Evolutionary conservation across 1,139 yeast species (phyloP).

Genomic region (Yamadazyma conglobata): DNA sequence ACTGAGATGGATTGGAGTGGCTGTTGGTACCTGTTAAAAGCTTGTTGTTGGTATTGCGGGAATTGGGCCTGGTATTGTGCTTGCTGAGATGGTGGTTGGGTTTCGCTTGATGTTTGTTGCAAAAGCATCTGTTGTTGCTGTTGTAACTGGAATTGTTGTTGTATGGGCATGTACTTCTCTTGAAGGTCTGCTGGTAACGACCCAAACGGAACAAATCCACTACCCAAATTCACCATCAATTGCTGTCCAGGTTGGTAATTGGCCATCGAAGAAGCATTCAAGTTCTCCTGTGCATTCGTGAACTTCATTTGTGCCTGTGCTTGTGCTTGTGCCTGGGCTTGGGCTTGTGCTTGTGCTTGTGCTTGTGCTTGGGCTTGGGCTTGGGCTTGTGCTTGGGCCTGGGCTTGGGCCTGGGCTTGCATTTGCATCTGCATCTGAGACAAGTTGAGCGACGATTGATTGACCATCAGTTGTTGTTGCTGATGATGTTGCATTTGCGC

Average conservation of each 20-base stretch:
- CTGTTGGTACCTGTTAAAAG: slow-evolving; percentile 8
- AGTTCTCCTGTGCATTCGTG: neutral
- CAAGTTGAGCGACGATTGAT: neutral
- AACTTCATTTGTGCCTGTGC: slow-evolving; percentile 2
- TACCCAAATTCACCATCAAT: slow-evolving; percentile 21
- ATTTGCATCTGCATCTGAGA: neutral
- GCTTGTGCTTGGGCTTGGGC: slow-evolving; percentile 1
- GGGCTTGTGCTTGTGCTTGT: too few species aligned
- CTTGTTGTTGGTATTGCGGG: slow-evolving; percentile 12
- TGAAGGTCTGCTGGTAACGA: slow-evolving; percentile 19
- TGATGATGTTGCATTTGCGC: neutral
- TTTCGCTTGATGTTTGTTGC: too few species aligned
- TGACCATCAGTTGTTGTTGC: neutral
- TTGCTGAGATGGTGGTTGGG: slow-evolving; percentile 12
- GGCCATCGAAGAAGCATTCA: neutral
- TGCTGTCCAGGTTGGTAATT: slow-evolving; percentile 12
- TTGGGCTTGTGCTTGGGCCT: neutral
- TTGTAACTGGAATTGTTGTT: slow-evolving; percentile 15
- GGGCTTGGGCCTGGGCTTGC: slow-evolving; percentile 1
- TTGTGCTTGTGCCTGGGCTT: slow-evolving; percentile 3
- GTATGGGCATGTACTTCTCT: slow-evolving; percentile 19
- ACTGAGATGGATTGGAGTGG: slow-evolving; percentile 13
- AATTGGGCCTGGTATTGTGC: slow-evolving; percentile 10
- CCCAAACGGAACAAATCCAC: slow-evolving; percentile 20
- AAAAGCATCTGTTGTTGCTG: slow-evolving; percentile 10